phyloP scores from a whole-genome alignment of 2,329 filamentous ascomycete genomes.

The Arthroderma uncinatum region DNA sequence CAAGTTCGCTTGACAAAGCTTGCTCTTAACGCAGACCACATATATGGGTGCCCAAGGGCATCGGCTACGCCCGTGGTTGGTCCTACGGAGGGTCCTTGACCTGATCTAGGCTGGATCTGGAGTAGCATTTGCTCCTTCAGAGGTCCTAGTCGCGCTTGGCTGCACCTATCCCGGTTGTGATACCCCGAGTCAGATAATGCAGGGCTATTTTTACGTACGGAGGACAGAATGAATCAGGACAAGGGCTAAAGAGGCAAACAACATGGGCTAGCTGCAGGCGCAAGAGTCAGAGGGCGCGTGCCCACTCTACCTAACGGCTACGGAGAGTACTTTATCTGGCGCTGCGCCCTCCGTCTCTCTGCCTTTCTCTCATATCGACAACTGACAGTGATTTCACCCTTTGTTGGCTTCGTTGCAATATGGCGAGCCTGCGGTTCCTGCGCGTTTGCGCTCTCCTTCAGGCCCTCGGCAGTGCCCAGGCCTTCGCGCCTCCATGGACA shows the following conservation, averaged over 20 bases:
- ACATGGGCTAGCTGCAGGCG: neutral
- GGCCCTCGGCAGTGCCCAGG: neutral
- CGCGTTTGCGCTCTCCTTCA: neutral
- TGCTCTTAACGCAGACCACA: neutral
- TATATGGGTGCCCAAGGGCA: neutral
- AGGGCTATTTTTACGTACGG: constrained; percentile 1
- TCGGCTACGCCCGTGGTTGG: constrained; percentile 3
- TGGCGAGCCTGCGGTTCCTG: neutral
- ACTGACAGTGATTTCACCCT: neutral
- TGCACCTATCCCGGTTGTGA: neutral
- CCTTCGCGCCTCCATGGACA: neutral
- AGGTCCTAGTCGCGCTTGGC: neutral
- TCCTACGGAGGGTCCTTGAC: neutral
- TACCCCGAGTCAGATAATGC: neutral
- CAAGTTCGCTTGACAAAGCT: neutral
- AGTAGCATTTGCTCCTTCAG: neutral
- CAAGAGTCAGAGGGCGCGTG: neutral
- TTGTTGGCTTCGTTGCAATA: neutral
- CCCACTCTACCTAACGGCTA: neutral
- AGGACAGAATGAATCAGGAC: neutral
- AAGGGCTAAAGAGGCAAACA: neutral
- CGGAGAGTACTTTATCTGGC: neutral
- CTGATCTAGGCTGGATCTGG: neutral
- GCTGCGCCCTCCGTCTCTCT: neutral
- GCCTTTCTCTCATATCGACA: neutral